phyloP scores from a whole-genome alignment of 1,284 basidiomycete genomes.

The Moniliophthora roreri region DNA sequence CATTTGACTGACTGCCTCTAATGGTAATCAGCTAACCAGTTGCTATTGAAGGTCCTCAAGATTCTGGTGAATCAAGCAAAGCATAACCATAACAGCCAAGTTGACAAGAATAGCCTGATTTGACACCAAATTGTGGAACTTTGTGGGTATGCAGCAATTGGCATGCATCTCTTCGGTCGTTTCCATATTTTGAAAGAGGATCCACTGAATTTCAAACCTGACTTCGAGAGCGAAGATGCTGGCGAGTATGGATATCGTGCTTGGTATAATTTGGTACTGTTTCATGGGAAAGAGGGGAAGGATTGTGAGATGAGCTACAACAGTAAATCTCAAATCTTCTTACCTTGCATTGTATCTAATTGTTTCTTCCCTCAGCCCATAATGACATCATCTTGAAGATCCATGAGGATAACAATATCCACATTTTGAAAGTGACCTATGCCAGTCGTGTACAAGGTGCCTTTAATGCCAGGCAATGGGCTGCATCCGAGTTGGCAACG shows the following conservation, averaged over 20 bases:
- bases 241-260: conserved; percentile 21
- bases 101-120: conserved; percentile 9
- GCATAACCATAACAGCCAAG: conserved; percentile 3
- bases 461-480: background rate
- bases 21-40: too few relatives aligned
- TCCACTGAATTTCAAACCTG: conserved; percentile 21
- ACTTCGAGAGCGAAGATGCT: conserved; percentile 17
- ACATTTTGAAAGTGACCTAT: conserved; percentile 2
- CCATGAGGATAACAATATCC: conserved; percentile 17
- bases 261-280: conserved; percentile 26
- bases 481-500: background rate
- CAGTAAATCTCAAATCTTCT: conserved; percentile 18
- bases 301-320: conserved; percentile 24
- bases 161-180: background rate
- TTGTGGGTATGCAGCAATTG: background rate
- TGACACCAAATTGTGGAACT: conserved; percentile 10
- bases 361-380: background rate
- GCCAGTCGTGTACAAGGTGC: background rate
- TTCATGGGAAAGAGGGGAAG: conserved; percentile 12
- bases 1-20: too few relatives aligned
- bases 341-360: conserved; percentile 10
- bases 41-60: conserved; percentile 7
- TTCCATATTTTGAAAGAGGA: conserved; percentile 12
- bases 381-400: background rate
- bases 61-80: conserved; percentile 12